These are phyloP conservation scores for Termitomyces sp. DNA, from an alignment of 768 basidiomycete species.

Conservation along the genomic window DNA sequence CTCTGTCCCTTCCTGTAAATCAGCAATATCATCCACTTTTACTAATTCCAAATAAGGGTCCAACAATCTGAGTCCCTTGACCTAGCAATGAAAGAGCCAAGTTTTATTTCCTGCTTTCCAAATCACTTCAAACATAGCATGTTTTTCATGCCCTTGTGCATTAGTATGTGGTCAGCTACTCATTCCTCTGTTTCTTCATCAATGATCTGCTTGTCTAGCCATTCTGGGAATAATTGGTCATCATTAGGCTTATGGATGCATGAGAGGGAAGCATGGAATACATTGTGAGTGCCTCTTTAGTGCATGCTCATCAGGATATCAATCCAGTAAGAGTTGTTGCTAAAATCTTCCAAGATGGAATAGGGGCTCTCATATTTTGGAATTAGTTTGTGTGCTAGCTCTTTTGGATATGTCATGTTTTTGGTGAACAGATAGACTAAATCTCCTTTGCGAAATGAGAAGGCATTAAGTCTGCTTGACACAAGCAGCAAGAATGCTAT, in stretches of 20 bases:
- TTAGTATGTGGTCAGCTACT: background rate
- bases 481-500: too few species aligned
- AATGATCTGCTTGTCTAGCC: background rate
- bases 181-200: background rate
- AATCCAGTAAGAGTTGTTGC: background rate
- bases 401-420: too few species aligned
- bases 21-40: background rate
- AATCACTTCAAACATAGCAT: background rate
- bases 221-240: background rate
- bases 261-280: background rate
- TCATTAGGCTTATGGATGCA: background rate
- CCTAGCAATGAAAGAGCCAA: background rate
- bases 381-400: background rate
- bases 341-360: background rate
- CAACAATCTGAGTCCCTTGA: background rate
- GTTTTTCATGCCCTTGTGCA: background rate
- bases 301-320: background rate
- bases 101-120: background rate
- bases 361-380: background rate
- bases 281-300: background rate
- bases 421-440: too few species aligned
- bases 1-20: too few species aligned
- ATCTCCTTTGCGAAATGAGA: too few species aligned
- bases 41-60: background rate
- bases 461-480: too few species aligned